These are phyloP conservation scores for Porcisia hertigi DNA, from an alignment of 208 protist species.

Conservation along the genomic window DNA sequence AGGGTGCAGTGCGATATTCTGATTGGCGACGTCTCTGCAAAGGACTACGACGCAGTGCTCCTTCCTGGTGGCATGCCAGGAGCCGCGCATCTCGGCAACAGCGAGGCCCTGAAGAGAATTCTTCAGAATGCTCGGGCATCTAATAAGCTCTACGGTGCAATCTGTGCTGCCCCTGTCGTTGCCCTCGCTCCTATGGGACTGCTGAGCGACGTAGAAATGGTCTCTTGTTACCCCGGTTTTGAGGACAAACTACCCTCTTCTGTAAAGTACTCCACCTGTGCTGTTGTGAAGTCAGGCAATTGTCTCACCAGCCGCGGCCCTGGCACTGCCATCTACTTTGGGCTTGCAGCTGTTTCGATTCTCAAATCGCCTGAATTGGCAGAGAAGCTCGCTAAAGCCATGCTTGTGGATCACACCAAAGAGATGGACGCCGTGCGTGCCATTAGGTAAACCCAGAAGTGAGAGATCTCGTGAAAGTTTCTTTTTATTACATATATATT, in stretches of 20 bases:
- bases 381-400: conserved; percentile 57
- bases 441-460: conserved; percentile 7
- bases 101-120: conserved; percentile 66
- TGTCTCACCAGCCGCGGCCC: conserved; percentile 86
- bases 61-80: conserved; percentile 82
- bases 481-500: neutral
- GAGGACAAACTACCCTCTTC: conserved; percentile 68
- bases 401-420: conserved; percentile 58
- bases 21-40: conserved; percentile 60
- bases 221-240: conserved; percentile 81
- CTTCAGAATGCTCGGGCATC: conserved; percentile 52
- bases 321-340: conserved; percentile 87
- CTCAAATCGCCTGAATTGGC: conserved; percentile 69
- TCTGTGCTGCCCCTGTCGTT: conserved; percentile 81
- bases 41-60: conserved; percentile 75
- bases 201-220: conserved; percentile 69
- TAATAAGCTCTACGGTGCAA: conserved; percentile 82
- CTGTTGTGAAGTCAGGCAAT: conserved; percentile 79
- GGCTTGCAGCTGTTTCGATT: conserved; percentile 65
- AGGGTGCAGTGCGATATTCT: conserved; percentile 59
- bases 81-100: conserved; percentile 66
- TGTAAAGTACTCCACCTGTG: conserved; percentile 51
- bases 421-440: conserved; percentile 36
- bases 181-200: conserved; percentile 70
- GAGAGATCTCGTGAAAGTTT: neutral